Evolutionary conservation across 305 asterid genomes (phyloP).

Genomic region (Ajuga reptans): DNA sequence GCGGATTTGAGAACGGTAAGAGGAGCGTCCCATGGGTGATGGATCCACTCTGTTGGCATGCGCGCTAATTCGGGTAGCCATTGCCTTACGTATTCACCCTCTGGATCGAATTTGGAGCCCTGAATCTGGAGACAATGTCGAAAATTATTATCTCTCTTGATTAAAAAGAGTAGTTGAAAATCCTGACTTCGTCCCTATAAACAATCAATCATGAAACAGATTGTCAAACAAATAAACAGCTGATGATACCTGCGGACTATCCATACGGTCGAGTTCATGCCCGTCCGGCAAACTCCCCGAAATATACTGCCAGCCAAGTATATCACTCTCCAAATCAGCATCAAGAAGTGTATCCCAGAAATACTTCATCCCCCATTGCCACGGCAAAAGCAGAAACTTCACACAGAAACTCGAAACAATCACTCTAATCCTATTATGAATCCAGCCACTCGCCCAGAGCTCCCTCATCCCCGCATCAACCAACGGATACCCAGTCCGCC

Average conservation of each 20-base stretch:
- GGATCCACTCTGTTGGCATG: slow-evolving; percentile 89
- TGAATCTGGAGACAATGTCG: slow-evolving; percentile 52
- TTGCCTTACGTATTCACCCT: slow-evolving; percentile 78
- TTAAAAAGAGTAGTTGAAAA: no score
- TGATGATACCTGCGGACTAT: slow-evolving; percentile 66
- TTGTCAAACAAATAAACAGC: background rate
- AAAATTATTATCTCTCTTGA: no score
- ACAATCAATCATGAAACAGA: background rate
- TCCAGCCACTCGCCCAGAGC: slow-evolving; percentile 97
- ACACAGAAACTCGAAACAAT: slow-evolving; percentile 81
- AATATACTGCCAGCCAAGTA: slow-evolving; percentile 93
- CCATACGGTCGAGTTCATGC: slow-evolving; percentile 82
- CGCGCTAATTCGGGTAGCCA: slow-evolving; percentile 90
- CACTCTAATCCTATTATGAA: slow-evolving; percentile 72
- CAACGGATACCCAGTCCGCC: slow-evolving; percentile 81
- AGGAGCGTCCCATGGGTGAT: slow-evolving; percentile 96
- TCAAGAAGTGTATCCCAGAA: slow-evolving; percentile 96
- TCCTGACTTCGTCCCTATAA: no score
- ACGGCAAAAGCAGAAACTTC: slow-evolving; percentile 74
- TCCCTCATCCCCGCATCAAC: slow-evolving; percentile 99
- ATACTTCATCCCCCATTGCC: slow-evolving; percentile 99
- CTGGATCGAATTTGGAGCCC: slow-evolving; percentile 77
- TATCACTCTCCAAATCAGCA: slow-evolving; percentile 83
- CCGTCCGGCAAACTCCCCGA: slow-evolving; percentile 94
- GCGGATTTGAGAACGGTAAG: slow-evolving; percentile 54